Conservation (phyloP, 352 stramenopile species). For the Halophytophthora batemanensis region DNA sequence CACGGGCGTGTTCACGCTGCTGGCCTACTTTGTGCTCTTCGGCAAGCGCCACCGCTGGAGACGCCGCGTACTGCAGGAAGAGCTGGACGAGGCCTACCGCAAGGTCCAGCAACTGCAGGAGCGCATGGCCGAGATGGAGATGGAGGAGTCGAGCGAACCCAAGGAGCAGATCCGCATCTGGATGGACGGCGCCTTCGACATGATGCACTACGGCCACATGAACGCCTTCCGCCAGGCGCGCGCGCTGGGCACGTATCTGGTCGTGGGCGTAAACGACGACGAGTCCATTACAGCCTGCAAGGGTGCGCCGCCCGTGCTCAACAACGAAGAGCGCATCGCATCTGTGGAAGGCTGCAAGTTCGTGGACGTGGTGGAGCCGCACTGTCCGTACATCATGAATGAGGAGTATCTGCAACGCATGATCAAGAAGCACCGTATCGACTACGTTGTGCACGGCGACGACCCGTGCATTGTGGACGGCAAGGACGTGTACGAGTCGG, state of each 20-base stretch:
- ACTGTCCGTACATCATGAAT: slow-evolving; percentile 99
- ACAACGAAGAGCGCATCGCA: slow-evolving; percentile 94
- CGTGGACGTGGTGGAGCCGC: slow-evolving; percentile 96
- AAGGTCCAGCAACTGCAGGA: slow-evolving; percentile 86
- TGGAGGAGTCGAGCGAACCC: slow-evolving; percentile 58
- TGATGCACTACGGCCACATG: slow-evolving; percentile 99
- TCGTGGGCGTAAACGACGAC: slow-evolving; percentile 98
- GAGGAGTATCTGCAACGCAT: slow-evolving; percentile 97
- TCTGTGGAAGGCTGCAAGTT: slow-evolving; percentile 98
- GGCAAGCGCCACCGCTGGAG: slow-evolving; percentile 79
- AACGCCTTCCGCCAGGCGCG: slow-evolving; percentile 97
- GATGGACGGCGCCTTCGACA: slow-evolving; percentile 99
- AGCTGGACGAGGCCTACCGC: slow-evolving; percentile 70
- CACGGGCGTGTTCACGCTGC: slow-evolving; percentile 76
- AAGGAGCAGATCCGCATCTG: slow-evolving; percentile 96
- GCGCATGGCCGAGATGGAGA: slow-evolving; percentile 79
- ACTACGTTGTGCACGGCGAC: slow-evolving; percentile 99
- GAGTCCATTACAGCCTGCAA: slow-evolving; percentile 97
- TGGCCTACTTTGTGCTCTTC: slow-evolving; percentile 88
- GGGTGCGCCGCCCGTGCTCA: slow-evolving; percentile 93
- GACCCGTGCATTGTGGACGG: slow-evolving; percentile 99
- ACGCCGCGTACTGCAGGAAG: slow-evolving; percentile 62
- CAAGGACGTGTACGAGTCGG: slow-evolving; percentile 97
- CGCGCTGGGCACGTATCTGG: slow-evolving; percentile 95
- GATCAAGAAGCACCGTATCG: slow-evolving; percentile 97